Conservation (phyloP, 805 yeast species). For the Saturnispora hagleri region DNA sequence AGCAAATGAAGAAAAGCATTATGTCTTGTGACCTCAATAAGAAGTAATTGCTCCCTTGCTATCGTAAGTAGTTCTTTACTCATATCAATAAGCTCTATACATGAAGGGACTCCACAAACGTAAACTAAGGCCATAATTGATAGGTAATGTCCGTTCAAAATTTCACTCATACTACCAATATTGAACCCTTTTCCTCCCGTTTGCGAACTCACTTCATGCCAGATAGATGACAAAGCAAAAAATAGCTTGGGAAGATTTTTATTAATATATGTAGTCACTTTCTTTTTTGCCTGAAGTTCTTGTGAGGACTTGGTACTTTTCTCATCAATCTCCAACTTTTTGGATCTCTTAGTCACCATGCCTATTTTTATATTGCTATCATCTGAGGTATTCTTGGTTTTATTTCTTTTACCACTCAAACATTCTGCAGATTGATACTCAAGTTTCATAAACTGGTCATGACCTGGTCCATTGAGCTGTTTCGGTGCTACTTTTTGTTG, state of each 20-base stretch:
- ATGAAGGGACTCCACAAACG: conserved; percentile 49
- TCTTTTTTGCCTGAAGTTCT: conserved; percentile 7
- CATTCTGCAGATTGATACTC: conserved; percentile 8
- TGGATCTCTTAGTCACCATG: conserved; percentile 34
- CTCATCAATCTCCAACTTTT: conserved; percentile 21
- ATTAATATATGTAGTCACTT: conserved; percentile 29
- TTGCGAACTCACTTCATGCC: conserved; percentile 31
- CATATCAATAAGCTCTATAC: conserved; percentile 46
- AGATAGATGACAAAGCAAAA: conserved; percentile 45
- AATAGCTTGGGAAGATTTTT: conserved; percentile 34
- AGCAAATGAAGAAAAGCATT: conserved; percentile 8
- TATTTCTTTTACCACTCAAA: conserved; percentile 22
- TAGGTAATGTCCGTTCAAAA: conserved; percentile 49
- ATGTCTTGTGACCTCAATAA: not conserved
- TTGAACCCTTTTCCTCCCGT: conserved; percentile 31
- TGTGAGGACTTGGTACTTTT: conserved; percentile 10
- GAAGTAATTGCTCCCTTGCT: conserved; percentile 10
- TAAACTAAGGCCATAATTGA: conserved; percentile 49
- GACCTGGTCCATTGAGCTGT: conserved; percentile 39
- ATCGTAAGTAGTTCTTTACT: conserved; percentile 40
- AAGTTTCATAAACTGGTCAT: conserved; percentile 30
- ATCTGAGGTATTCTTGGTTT: conserved; percentile 25
- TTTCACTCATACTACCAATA: conserved; percentile 44
- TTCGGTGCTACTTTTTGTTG: conserved; percentile 21
- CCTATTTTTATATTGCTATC: conserved; percentile 29